Conservation (phyloP, 257 asterid genomes). For the Solanum infundibuliforme region DNA sequence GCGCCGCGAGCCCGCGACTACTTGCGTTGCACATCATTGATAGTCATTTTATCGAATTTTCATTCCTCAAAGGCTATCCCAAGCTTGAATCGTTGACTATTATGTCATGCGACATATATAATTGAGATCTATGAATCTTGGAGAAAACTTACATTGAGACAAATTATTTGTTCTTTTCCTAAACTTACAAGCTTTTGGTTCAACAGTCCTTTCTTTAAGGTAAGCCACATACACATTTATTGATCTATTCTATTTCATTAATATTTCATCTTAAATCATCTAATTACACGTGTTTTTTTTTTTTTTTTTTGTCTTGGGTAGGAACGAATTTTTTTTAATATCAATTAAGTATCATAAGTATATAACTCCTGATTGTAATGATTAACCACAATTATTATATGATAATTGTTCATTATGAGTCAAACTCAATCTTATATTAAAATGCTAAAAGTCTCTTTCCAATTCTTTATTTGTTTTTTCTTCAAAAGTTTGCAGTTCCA, state of each 20-base stretch:
- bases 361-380: no score
- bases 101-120: neutral
- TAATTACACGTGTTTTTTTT: neutral
- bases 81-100: neutral
- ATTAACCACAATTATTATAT: no score
- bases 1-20: neutral
- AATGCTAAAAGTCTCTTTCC: no score
- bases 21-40: neutral
- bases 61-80: neutral
- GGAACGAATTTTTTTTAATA: no score
- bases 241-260: neutral
- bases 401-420: neutral
- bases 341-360: no score
- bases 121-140: neutral
- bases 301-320: no score
- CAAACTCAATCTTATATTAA: neutral
- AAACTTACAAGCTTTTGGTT: neutral
- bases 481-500: neutral
- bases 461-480: neutral
- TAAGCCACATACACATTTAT: neutral
- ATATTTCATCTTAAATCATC: neutral
- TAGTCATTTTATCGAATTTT: neutral
- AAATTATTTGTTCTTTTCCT: neutral
- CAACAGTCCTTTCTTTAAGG: neutral
- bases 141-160: neutral